These are phyloP conservation scores for Echria macrotheca DNA, from an alignment of 495 filamentous ascomycete genomes.

Conservation along the genomic window DNA sequence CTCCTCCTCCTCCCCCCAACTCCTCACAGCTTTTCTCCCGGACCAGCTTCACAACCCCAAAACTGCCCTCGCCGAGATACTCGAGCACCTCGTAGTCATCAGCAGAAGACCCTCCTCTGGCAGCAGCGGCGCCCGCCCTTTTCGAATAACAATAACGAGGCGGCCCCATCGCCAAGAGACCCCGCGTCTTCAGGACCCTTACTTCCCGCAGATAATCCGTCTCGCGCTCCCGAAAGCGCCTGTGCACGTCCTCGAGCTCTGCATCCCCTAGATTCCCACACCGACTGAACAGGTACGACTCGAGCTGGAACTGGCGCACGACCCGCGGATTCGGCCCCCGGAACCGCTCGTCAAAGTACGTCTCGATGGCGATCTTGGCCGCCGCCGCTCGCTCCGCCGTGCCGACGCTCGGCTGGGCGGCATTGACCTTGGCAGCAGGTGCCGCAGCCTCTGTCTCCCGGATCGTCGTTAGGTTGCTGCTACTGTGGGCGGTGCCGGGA, in stretches of 20 bases:
- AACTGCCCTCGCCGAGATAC: conserved; percentile 91
- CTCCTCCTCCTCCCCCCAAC: conserved; percentile 13
- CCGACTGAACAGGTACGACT: conserved; percentile 51
- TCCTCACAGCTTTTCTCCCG: conserved; percentile 40
- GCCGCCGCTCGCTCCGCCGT: conserved; percentile 74
- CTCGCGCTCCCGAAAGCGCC: conserved; percentile 62
- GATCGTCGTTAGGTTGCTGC: conserved; percentile 35
- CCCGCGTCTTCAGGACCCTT: conserved; percentile 61
- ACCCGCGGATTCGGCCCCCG: conserved; percentile 47
- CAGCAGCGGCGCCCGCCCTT: too few relatives aligned
- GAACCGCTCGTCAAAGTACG: conserved; percentile 66
- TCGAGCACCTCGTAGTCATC: conserved; percentile 73
- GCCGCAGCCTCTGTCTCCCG: too few relatives aligned
- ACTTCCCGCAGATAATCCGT: conserved; percentile 69
- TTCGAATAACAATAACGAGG: too few relatives aligned
- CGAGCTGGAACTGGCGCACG: conserved; percentile 61
- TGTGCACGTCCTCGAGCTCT: conserved; percentile 49
- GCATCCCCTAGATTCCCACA: conserved; percentile 17
- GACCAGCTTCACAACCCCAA: conserved; percentile 84
- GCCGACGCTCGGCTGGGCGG: conserved; percentile 54
- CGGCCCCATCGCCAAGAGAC: conserved; percentile 37
- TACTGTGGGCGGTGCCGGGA: conserved; percentile 25
- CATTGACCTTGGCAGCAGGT: conserved; percentile 28
- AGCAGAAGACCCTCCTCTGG: conserved; percentile 15
- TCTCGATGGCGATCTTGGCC: conserved; percentile 83